Conservation (phyloP, 1,139 yeast species). For the Saccharomyces hybrid region DNA sequence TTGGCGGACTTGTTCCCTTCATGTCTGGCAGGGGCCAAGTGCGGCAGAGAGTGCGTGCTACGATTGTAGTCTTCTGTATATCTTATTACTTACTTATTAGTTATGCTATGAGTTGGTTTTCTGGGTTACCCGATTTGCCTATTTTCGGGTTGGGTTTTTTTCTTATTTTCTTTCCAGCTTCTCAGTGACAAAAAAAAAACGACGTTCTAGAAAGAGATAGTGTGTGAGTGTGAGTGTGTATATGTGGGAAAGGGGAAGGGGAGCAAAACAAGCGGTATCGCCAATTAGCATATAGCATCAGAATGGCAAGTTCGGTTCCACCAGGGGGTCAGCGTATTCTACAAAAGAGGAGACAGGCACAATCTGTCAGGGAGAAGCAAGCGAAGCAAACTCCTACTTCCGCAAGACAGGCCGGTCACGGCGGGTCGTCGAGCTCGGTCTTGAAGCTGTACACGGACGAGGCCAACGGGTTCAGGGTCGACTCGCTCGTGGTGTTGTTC, state of each 20-base stretch:
- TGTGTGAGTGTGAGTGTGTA: neutral
- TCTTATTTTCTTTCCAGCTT: neutral
- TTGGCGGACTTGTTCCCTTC: neutral
- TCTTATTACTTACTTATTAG: too few relatives aligned
- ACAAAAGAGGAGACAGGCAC: slow-evolving; percentile 81
- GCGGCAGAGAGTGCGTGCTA: neutral
- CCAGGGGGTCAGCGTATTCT: slow-evolving; percentile 82
- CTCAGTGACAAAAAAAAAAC: neutral
- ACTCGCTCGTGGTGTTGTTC: slow-evolving; percentile 89
- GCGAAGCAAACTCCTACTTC: slow-evolving; percentile 77
- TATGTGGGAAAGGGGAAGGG: slow-evolving; percentile 1
- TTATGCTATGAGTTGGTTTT: too few relatives aligned
- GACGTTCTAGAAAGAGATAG: neutral
- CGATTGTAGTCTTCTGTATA: too few relatives aligned
- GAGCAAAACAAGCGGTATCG: slow-evolving; percentile 1
- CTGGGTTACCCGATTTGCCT: too few relatives aligned
- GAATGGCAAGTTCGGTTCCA: slow-evolving; percentile 17
- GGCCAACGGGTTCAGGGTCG: slow-evolving; percentile 92
- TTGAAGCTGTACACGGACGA: slow-evolving; percentile 94
- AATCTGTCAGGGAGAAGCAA: slow-evolving; percentile 76
- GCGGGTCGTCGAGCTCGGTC: slow-evolving; percentile 91
- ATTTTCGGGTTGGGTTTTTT: too few relatives aligned
- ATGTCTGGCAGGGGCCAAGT: neutral
- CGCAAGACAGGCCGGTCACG: slow-evolving; percentile 94
- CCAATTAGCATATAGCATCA: neutral